These are phyloP conservation scores for Cotoneaster glaucophyllus DNA, from an alignment of 306 rosid genomes.

Conservation along the genomic window DNA sequence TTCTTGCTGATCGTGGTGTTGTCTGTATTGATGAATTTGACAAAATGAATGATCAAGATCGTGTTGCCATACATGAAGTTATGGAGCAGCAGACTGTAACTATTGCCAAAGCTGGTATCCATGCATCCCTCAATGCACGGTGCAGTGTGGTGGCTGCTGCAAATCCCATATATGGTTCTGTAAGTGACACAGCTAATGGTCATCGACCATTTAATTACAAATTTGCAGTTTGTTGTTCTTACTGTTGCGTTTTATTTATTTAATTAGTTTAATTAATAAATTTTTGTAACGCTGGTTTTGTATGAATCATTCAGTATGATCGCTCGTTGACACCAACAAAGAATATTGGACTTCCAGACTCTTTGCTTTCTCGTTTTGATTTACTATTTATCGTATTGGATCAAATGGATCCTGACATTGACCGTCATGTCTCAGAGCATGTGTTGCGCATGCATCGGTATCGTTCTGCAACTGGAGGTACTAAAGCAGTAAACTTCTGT, in stretches of 20 bases:
- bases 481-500: constrained; percentile 20
- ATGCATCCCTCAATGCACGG: constrained; percentile 94
- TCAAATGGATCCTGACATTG: constrained; percentile 99
- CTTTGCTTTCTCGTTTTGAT: constrained; percentile 96
- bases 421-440: constrained; percentile 82
- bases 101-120: constrained; percentile 98
- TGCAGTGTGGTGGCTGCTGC: constrained; percentile 99
- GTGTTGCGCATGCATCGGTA: constrained; percentile 95
- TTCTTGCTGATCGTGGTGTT: constrained; percentile 98
- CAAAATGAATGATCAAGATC: constrained; percentile 97
- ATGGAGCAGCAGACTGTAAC: constrained; percentile 99
- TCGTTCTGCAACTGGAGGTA: constrained; percentile 85
- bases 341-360: constrained; percentile 97
- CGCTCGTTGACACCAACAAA: constrained; percentile 99
- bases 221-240: constrained; percentile 3
- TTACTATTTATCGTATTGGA: constrained; percentile 87
- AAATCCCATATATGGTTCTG: constrained; percentile 98
- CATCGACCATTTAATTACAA: not conserved
- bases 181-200: constrained; percentile 35
- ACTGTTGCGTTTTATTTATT: not conserved
- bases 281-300: constrained; percentile 9
- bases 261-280: not conserved
- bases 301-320: constrained; percentile 56
- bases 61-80: constrained; percentile 98
- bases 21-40: constrained; percentile 99